phyloP scores from a whole-genome alignment of 176 grass and related monocot species.

The Ensete ventricosum region DNA sequence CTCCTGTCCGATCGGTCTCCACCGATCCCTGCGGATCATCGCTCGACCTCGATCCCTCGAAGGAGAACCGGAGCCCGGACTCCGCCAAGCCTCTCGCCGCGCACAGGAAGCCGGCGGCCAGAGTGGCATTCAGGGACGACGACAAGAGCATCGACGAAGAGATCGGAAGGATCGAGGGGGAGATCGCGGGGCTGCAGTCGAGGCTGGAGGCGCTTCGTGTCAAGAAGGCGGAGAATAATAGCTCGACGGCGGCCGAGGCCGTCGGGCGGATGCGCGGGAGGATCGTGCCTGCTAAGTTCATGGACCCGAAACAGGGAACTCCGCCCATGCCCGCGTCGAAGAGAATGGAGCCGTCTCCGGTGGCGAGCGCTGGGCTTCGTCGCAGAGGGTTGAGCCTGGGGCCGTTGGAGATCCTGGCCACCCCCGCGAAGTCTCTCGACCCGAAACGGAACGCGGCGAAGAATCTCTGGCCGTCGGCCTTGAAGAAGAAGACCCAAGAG shows the following conservation, averaged over 20 bases:
- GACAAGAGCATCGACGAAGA: slow-evolving; percentile 20
- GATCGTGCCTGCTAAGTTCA: slow-evolving; percentile 36
- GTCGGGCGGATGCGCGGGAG: slow-evolving; percentile 11
- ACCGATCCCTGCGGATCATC: slow-evolving; percentile 7
- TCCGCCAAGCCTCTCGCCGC: background rate
- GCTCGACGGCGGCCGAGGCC: slow-evolving; percentile 6
- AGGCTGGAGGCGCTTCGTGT: slow-evolving; percentile 23
- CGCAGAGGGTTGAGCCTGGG: slow-evolving; percentile 13
- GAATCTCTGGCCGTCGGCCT: background rate
- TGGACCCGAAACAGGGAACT: slow-evolving; percentile 18
- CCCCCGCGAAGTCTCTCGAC: background rate
- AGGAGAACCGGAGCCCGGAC: slow-evolving; percentile 18
- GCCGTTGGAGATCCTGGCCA: slow-evolving; percentile 13
- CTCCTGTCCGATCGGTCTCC: slow-evolving; percentile 23
- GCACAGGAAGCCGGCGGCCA: background rate
- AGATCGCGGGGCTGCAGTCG: slow-evolving; percentile 19
- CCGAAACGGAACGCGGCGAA: background rate
- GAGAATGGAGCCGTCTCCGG: background rate
- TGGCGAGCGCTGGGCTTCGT: background rate
- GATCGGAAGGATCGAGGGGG: slow-evolving; percentile 36
- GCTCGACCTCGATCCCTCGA: slow-evolving; percentile 6
- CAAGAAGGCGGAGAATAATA: slow-evolving; percentile 22
- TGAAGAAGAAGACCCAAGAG: slow-evolving; percentile 20
- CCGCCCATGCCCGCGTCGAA: background rate
- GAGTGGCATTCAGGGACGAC: slow-evolving; percentile 1